Percentiles rank a stretch among this genome's conserved stretches.
These are phyloP conservation scores for Hygrophila difformis DNA, from an alignment of 257 asterid genomes.

Conservation along the genomic window DNA sequence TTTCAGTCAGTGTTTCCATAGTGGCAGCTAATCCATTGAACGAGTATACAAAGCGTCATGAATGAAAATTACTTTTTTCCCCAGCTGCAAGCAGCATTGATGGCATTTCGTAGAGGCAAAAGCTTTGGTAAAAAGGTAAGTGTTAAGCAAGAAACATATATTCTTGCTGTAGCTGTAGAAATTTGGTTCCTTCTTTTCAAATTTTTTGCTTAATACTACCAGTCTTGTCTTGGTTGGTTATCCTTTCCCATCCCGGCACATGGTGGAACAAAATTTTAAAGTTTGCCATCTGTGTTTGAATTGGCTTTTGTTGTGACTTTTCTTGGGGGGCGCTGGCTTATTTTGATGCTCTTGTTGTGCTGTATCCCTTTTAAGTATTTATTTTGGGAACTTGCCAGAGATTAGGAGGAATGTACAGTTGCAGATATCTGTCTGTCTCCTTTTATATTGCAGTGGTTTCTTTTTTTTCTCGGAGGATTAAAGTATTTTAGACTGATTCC, in stretches of 20 bases:
- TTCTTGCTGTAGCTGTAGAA: not conserved
- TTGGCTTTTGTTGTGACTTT: constrained; percentile 9
- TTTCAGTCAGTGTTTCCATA: not conserved
- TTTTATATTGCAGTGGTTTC: too few species aligned
- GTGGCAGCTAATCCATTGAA: constrained; percentile 2
- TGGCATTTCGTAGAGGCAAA: not conserved
- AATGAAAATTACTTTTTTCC: not conserved
- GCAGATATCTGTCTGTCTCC: too few species aligned
- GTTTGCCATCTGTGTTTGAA: constrained; percentile 13
- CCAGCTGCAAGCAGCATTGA: not conserved
- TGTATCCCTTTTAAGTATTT: too few species aligned
- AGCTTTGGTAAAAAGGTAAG: not conserved
- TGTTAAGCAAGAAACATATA: not conserved
- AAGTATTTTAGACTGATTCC: too few species aligned
- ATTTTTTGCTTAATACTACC: not conserved
- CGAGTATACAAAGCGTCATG: constrained; percentile 9
- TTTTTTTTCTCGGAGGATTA: too few species aligned
- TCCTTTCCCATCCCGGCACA: not conserved
- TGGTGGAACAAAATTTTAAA: constrained; percentile 12
- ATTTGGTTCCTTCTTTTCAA: not conserved
- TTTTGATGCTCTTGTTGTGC: too few species aligned
- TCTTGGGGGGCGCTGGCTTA: too few species aligned
- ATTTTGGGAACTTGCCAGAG: too few species aligned
- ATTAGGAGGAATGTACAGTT: too few species aligned
- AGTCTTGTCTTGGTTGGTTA: too few species aligned